Base-by-base conservation (phyloP, 768 basidiomycete species). In the Artomyces pyxidatus region DNA sequence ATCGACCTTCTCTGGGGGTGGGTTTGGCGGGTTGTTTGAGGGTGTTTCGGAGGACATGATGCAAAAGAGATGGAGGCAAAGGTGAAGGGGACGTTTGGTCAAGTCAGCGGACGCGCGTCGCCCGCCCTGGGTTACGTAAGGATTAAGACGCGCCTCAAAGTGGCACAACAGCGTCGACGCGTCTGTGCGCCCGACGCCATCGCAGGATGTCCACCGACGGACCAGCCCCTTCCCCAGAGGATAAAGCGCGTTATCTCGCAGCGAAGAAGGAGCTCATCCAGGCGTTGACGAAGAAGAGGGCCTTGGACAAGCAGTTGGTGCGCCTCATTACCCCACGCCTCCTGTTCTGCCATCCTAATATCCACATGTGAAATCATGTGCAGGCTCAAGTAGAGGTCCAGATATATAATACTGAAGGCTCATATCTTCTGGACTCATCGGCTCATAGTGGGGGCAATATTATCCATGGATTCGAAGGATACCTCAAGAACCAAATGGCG, bases 381-480 rank as follows among this genome's bases (percentile, higher is more conserved):
- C 52, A 91, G 88, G 85, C 86, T 19, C 76, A 83, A 57, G 71
- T 86, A 49, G 89, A 92, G 67, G 70, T 79, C 25, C 79, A 86
- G 58, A 85, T 92, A 56, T 86, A 86, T 67, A 81, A 78, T 52
- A 71, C 87, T 23, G 89, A 92, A 63, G 78, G 77, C 8, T 67
- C 74, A 3, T 92, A 91, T 64, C 70, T 92, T 29, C 77, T 80
- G 6, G 89, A 92, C 45, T 90, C 89, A 0, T 78, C 83, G 1
- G 71, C 72, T 0, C 82, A 85, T 52, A 82, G 79, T 57, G 87
- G 88, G 16, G 89, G 89, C 26, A 91, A 92, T 57, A 90, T 92
- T 46, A 84, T 92, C 30, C 84, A 84, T 58, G 89, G 89, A 4
- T 91, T 91, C 55, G 89, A 91, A 47, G 81, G 83, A 37, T 92